phyloP scores from a whole-genome alignment of 352 stramenopile species.

The Phytophthora pisi region DNA sequence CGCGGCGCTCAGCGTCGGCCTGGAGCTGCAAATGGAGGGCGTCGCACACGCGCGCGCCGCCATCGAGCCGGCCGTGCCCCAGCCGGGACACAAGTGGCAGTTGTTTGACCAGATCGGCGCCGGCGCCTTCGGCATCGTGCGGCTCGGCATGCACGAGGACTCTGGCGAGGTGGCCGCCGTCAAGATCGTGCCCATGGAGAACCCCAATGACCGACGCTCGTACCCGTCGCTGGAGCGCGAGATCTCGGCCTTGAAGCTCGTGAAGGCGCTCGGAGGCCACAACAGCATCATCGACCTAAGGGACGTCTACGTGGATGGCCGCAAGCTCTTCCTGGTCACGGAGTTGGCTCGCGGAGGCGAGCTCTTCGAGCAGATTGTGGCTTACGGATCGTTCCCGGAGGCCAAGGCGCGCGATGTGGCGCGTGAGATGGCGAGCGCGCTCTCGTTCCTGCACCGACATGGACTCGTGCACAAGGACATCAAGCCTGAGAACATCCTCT shows the following conservation, averaged over 20 bases:
- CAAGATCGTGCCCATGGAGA: slow-evolving; percentile 64
- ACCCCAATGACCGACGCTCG: slow-evolving; percentile 39
- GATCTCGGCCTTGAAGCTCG: slow-evolving; percentile 67
- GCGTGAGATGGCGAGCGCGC: slow-evolving; percentile 63
- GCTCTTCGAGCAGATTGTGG: slow-evolving; percentile 91
- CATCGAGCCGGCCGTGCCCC: slow-evolving; percentile 31
- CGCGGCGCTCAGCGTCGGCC: slow-evolving; percentile 49
- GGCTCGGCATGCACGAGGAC: slow-evolving; percentile 67
- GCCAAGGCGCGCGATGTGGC: slow-evolving; percentile 50
- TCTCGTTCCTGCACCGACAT: slow-evolving; percentile 72
- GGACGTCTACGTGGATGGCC: slow-evolving; percentile 82
- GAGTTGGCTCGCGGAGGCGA: slow-evolving; percentile 89
- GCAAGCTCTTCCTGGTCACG: slow-evolving; percentile 86
- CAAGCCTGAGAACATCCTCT: slow-evolving; percentile 85
- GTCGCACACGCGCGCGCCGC: slow-evolving; percentile 46
- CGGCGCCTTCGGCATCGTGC: slow-evolving; percentile 75
- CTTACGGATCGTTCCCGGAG: slow-evolving; percentile 65
- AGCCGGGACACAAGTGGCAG: slow-evolving; percentile 49
- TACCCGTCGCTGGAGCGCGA: slow-evolving; percentile 69
- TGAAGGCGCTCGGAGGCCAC: slow-evolving; percentile 83
- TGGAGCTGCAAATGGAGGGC: slow-evolving; percentile 42
- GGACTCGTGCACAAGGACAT: slow-evolving; percentile 84
- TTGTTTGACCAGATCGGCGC: slow-evolving; percentile 75
- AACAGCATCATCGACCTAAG: slow-evolving; percentile 85
- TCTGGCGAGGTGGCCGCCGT: slow-evolving; percentile 74